Base-by-base conservation (phyloP, 1,284 basidiomycete species). In the Thecaphora thlaspeos region DNA sequence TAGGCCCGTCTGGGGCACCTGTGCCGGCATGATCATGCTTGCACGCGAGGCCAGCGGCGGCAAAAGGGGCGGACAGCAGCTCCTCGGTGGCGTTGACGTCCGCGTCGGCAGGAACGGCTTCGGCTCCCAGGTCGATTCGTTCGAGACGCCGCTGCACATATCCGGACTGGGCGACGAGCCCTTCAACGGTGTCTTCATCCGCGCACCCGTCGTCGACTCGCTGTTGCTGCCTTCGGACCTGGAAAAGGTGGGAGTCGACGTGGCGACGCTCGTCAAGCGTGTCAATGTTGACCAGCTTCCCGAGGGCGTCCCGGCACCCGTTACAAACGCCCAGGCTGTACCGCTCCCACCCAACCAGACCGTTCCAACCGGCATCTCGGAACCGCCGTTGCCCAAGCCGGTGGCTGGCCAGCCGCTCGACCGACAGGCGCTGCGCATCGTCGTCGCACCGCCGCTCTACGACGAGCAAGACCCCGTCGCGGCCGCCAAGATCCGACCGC, bases 21-120 rank as follows among this genome's bases (percentile, higher is more conserved):
- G 94, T 78, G 94, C 94, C 0, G 94, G 94, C 18, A 93, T 94
- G 65, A 97, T 98, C 63, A 82, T 97, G 44, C 84, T 97, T 40
- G 15, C 85, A 43, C 36, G 62, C 37, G 57, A 74, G 87, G 59
- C 75, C 15, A 68, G 53, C 15, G 88, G 88, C 43, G 84, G 86
- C 12, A 94, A 93, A 81, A 88, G 86, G 71, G 90, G 89, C 37
- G 90, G 90, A 2, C 91, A 92, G 79, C 88, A 92, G 67, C 81
- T 93, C 14, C 81, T 96, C 18, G 87, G 87, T 24, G 92, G 89
- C 17, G 84, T 96, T 55, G 86, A 87, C 17, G 82, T 94, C 55
- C 84, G 84, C 12, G 87, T 94, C 9, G 88, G 85, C 46, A 83
- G 94, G 57, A 98, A 98, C 61, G 79, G 82, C 21, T 84, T 81